Percentiles rank a stretch among this genome's conserved stretches.
Evolutionary conservation across 257 asterid species (phyloP).

Genomic region (Solanum chaucha): DNA sequence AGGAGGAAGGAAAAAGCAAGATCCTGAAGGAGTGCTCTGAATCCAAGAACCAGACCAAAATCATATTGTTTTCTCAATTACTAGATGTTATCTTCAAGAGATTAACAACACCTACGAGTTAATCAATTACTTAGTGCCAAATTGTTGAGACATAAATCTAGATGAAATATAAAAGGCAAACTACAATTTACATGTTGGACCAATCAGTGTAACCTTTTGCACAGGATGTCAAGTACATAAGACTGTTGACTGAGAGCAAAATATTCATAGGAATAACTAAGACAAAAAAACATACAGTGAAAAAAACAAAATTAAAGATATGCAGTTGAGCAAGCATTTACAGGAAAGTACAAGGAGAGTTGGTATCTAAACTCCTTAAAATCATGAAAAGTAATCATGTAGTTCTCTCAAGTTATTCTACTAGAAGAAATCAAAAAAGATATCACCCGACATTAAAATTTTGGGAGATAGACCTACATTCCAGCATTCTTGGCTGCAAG

Average conservation of each 20-base stretch:
- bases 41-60: background rate
- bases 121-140: background rate
- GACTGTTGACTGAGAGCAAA: background rate
- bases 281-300: background rate
- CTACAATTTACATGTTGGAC: background rate
- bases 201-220: background rate
- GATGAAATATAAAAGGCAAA: background rate
- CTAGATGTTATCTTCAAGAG: background rate
- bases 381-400: background rate
- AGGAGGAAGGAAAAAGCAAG: background rate
- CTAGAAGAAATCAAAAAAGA: background rate
- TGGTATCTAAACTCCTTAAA: background rate
- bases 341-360: background rate
- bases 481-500: constrained; percentile 91
- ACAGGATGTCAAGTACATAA: background rate
- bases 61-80: background rate
- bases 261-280: background rate
- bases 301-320: background rate
- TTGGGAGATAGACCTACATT: constrained; percentile 41
- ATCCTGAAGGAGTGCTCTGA: background rate
- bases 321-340: background rate
- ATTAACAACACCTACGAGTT: background rate
- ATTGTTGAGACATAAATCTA: background rate
- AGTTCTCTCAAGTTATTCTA: background rate
- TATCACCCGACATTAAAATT: background rate